Base-by-base conservation (phyloP, 129 eudicot species). In the Silybum marianum region DNA sequence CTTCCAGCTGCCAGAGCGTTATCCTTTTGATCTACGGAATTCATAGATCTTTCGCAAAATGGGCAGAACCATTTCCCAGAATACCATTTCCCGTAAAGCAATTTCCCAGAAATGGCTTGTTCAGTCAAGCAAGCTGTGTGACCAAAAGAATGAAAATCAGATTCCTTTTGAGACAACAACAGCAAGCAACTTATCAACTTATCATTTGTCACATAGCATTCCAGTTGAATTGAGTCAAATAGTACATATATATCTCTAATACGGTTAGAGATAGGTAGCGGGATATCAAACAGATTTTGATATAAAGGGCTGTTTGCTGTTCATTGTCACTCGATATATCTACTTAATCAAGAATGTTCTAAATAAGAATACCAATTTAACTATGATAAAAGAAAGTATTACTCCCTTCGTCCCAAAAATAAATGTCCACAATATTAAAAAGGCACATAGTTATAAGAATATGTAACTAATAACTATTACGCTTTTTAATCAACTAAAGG, bases 1-100 rank as follows among this genome's bases (percentile, higher is more conserved):
- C 93, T 89, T n/a, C 97, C 97, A 72, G 97, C 93, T 24, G 97
- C 93, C 23, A 89, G 28, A 68, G 97, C 90, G 86, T 91, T 88
- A 48, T 86, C 92, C 66, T 88, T 89, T 63, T 36, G 54, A 38
- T 82, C 84, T 58, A 93, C 89, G 81, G 42, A 69, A 48, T 75
- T 90, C 78, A 85, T 88, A 75, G 74, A 83, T 44, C 78, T 84
- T 54, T 79, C 75, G 71, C 98, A 93, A 84, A 83, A 90, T 46
- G 79, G 82, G 76, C 98, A 93, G 84, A 82, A 91, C 97, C 93
- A 88, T 81, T 89, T 93, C 54, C 89, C 66, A 2, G 22, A 18
- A 18, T 6, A 38, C 42, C 42, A 38, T 38, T 38, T 38, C 42
- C 42, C 42, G 79, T 94, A 90, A 85, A 82, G 88, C 97, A 91